These are phyloP conservation scores for Rutstroemia sp. DNA, from an alignment of 2,329 filamentous ascomycete genomes.

Conservation along the genomic window DNA sequence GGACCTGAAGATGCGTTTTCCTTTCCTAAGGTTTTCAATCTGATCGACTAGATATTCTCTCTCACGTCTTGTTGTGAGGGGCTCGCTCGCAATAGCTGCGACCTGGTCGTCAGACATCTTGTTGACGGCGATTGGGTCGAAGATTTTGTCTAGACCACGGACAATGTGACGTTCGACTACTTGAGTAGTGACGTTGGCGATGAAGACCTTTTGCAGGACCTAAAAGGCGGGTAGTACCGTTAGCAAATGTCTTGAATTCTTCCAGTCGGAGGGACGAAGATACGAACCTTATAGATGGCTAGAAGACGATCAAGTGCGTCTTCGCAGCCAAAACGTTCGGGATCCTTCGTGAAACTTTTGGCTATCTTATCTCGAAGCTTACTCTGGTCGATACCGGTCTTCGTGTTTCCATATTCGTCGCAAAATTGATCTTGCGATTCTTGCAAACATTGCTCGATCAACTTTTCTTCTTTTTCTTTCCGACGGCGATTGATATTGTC, in stretches of 20 bases:
- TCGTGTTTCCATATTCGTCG: neutral
- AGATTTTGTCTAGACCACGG: slow-evolving; percentile 11
- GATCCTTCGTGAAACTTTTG: slow-evolving; percentile 16
- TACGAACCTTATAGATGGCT: slow-evolving; percentile 30
- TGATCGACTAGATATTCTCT: slow-evolving; percentile 22
- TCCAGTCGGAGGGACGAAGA: neutral
- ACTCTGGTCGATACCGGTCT: neutral
- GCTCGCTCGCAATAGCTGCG: slow-evolving; percentile 24
- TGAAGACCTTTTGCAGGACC: slow-evolving; percentile 29
- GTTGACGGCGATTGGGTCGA: slow-evolving; percentile 13
- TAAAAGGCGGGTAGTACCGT: slow-evolving; percentile 3
- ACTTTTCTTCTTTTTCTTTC: slow-evolving; percentile 12
- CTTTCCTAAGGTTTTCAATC: slow-evolving; percentile 23
- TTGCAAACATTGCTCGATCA: neutral
- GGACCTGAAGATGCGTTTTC: slow-evolving; percentile 21
- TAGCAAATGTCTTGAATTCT: neutral
- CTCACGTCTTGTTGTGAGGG: slow-evolving; percentile 15
- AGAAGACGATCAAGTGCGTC: slow-evolving; percentile 27
- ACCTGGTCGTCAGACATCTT: slow-evolving; percentile 10
- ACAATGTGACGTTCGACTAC: slow-evolving; percentile 23
- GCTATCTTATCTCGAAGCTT: neutral
- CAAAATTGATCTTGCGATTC: neutral
- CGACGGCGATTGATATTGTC: slow-evolving; percentile 24
- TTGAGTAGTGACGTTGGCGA: slow-evolving; percentile 30
- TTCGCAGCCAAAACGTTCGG: slow-evolving; percentile 27